Evolutionary conservation across 2,329 filamentous ascomycete species (phyloP).

Genomic region (Alternaria longipes): DNA sequence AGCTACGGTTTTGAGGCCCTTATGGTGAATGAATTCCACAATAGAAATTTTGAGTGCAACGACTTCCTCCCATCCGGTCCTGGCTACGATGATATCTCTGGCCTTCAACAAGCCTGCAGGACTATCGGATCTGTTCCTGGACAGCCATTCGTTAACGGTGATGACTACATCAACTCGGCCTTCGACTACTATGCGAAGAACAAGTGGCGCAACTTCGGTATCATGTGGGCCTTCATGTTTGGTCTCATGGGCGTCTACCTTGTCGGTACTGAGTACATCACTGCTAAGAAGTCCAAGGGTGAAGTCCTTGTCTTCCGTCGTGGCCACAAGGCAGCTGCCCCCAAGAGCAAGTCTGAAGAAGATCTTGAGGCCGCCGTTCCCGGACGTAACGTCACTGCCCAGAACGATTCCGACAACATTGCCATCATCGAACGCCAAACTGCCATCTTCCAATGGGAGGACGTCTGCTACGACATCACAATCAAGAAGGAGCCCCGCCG

Average conservation of each 20-base stretch:
- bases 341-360: slow-evolving; percentile 58
- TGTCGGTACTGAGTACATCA: slow-evolving; percentile 57
- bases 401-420: slow-evolving; percentile 50
- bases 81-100: slow-evolving; percentile 49
- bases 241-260: slow-evolving; percentile 56
- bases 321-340: slow-evolving; percentile 53
- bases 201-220: slow-evolving; percentile 60
- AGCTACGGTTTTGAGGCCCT: slow-evolving; percentile 82
- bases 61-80: slow-evolving; percentile 55
- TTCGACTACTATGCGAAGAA: slow-evolving; percentile 49
- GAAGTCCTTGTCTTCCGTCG: slow-evolving; percentile 61
- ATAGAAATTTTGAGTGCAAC: slow-evolving; percentile 65
- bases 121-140: slow-evolving; percentile 55
- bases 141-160: slow-evolving; percentile 50
- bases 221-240: slow-evolving; percentile 57
- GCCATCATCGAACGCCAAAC: slow-evolving; percentile 69
- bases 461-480: slow-evolving; percentile 81
- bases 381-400: slow-evolving; percentile 43
- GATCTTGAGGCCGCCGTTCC: slow-evolving; percentile 53
- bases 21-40: slow-evolving; percentile 83
- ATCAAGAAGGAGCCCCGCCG: slow-evolving; percentile 80
- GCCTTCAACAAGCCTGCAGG: slow-evolving; percentile 51
- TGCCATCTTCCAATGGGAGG: slow-evolving; percentile 84
- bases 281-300: slow-evolving; percentile 61
- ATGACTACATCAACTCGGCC: slow-evolving; percentile 47